A percentile compares a stretch with the other conserved stretches of the same genome.
These are phyloP conservation scores for Sordariomycetes sp. DNA, from an alignment of 2,329 filamentous ascomycete genomes.

Conservation along the genomic window DNA sequence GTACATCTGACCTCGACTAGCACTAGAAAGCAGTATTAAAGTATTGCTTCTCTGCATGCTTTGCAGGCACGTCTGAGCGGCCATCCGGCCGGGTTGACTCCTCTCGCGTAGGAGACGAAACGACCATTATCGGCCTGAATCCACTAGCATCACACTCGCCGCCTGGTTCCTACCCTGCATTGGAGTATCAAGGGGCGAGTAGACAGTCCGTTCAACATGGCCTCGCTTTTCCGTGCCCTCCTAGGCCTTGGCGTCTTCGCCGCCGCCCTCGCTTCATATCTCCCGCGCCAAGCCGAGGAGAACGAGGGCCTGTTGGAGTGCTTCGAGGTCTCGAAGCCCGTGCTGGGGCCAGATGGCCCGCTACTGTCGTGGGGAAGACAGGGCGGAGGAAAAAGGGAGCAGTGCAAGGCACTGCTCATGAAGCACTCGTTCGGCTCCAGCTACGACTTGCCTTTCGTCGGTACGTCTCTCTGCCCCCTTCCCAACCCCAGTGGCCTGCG, in stretches of 20 bases:
- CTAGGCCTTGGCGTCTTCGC: not conserved
- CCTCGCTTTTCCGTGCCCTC: not conserved
- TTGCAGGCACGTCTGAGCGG: too few relatives aligned
- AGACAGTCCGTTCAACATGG: not conserved
- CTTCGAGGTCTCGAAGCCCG: conserved; percentile 57
- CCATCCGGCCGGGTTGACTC: too few relatives aligned
- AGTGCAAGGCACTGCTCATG: conserved; percentile 49
- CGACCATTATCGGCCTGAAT: too few relatives aligned
- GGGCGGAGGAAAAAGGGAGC: conserved; percentile 1
- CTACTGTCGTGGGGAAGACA: conserved; percentile 9
- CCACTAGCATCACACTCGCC: not conserved
- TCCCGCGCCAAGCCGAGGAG: not conserved
- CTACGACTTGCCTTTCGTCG: conserved; percentile 62
- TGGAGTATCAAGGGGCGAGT: not conserved
- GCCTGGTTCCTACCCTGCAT: not conserved
- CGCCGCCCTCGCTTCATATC: not conserved
- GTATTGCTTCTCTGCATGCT: not conserved
- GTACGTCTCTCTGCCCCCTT: conserved; percentile 24
- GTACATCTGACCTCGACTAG: not conserved
- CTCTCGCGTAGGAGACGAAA: too few relatives aligned
- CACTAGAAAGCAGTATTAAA: not conserved
- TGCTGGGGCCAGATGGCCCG: conserved; percentile 35
- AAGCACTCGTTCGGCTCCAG: conserved; percentile 57
- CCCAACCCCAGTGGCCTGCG: not conserved
- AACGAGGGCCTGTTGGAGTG: conserved; percentile 30